Evolutionary conservation across 202 grass and related monocot species (phyloP), one percentile per base, ranked within the genome.

Genomic region (Digitaria exilis): DNA sequence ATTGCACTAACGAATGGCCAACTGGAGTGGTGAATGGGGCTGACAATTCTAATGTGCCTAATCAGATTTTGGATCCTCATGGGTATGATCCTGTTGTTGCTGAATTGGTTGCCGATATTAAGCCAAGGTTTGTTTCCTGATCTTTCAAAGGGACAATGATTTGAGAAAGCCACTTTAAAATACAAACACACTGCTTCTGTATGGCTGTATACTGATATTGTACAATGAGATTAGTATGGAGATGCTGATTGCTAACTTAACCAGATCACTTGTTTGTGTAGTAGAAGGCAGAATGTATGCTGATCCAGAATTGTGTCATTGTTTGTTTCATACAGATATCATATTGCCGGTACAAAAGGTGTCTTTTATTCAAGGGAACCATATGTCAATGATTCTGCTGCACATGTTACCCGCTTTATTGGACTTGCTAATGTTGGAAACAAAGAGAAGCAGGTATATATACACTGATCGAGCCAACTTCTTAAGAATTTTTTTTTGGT

Each of bases 361-460:
- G 73, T 86, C 73, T 98, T 92, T 84, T 98, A 90, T 81, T 86
- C 89, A 75, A 90, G 93, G 87, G 93, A 94, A 51, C 91, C 93
- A 9, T 96, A 95, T 80, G 46, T 64, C 2, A 98, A 94, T 55
- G 82, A 91, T 83, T 87, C 88, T 9, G 86, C 91, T 87, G 80
- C 81, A 11, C 96, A 96, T 82, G 85, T 94, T 73, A 93, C 93
- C 24, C 89, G 93, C 85, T 98, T 98, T 87, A 85, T 98, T 81
- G 96, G 96, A 71, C 96, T 98, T 84, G 91, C 91, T 81, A 89
- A 81, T 77, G 96, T 98, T 1, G 96, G 96, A 51, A 94, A 96
- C 75, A 98, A 98, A 95, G 88, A 94, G 49, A 98, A 95, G 84
- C 93, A 98, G 91, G 96, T 98, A 71, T 73, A 18, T 28, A 37